These are phyloP conservation scores for Penicillium concentricum DNA, from an alignment of 2,329 filamentous ascomycete genomes.

Conservation along the genomic window DNA sequence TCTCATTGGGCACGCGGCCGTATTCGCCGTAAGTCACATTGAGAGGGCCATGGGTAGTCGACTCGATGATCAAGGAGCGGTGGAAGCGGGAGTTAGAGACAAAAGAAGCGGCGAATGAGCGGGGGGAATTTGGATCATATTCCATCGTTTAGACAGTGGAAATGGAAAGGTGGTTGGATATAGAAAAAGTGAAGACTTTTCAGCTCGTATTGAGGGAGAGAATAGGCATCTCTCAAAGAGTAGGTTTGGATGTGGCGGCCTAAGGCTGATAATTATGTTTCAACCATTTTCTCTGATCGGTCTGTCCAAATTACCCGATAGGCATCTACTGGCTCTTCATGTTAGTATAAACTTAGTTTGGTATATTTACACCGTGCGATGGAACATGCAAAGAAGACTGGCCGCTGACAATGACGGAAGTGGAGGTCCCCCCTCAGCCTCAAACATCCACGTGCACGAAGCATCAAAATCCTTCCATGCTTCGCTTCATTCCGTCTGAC, in stretches of 20 bases:
- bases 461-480: neutral
- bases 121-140: neutral
- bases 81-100: constrained; percentile 7
- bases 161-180: too few relatives aligned
- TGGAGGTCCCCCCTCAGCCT: neutral
- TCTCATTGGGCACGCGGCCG: neutral
- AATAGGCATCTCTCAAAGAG: neutral
- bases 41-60: constrained; percentile 3
- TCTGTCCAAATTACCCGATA: neutral
- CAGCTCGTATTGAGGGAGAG: neutral
- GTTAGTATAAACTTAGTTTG: too few relatives aligned
- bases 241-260: neutral
- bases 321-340: neutral
- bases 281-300: neutral
- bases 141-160: neutral
- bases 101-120: neutral
- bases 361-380: neutral
- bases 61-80: constrained; percentile 2
- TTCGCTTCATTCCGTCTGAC: neutral
- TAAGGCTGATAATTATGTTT: neutral
- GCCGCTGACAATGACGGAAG: neutral
- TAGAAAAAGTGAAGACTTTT: neutral
- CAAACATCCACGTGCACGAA: neutral
- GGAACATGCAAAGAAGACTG: neutral
- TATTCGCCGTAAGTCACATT: constrained; percentile 7